phyloP scores from a whole-genome alignment of 208 protist species.

The Wallacemonas rigidus region DNA sequence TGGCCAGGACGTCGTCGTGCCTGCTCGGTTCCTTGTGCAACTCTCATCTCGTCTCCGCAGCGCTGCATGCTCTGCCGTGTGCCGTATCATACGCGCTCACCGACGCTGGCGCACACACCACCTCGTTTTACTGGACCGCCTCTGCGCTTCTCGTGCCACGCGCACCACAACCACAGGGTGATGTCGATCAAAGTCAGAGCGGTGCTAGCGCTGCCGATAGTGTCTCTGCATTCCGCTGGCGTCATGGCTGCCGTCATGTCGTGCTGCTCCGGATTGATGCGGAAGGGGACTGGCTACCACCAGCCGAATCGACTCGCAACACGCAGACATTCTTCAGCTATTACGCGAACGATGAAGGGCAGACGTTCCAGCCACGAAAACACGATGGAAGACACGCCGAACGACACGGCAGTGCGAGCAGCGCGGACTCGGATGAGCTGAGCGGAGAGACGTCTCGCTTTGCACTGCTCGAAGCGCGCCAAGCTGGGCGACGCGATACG shows the following conservation, averaged over 20 bases:
- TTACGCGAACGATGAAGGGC: constrained; percentile 21
- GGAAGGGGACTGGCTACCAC: constrained; percentile 48
- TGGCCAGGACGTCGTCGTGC: neutral
- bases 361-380: neutral
- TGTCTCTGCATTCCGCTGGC: neutral
- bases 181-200: too few species aligned
- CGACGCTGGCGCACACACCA: constrained; percentile 3
- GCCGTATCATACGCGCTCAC: neutral
- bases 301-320: constrained; percentile 29
- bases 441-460: constrained; percentile 16
- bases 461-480: constrained; percentile 12
- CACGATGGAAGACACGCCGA: neutral
- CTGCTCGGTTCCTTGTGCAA: neutral
- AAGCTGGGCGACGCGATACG: constrained; percentile 9
- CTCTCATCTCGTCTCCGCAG: neutral
- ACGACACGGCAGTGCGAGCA: neutral
- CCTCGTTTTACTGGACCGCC: constrained; percentile 3
- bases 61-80: neutral
- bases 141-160: neutral
- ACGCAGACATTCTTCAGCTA: constrained; percentile 36
- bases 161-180: neutral
- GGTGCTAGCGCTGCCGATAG: too few species aligned
- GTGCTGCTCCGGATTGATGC: constrained; percentile 63
- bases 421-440: neutral
- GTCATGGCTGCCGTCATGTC: constrained; percentile 18